Evolutionary conservation across 345 rosid species (phyloP).

Genomic region (Dimocarpus longan): DNA sequence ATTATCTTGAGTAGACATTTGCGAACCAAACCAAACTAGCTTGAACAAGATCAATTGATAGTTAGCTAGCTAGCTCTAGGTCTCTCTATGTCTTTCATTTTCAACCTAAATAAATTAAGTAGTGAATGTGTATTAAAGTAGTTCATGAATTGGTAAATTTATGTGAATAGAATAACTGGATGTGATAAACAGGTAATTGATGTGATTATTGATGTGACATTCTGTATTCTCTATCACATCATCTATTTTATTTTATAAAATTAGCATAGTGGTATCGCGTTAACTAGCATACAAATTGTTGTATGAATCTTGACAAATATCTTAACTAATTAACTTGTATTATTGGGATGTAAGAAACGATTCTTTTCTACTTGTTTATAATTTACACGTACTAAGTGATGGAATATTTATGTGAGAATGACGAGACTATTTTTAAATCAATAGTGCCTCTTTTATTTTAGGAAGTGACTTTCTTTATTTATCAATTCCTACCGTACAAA

Average conservation of each 20-base stretch:
- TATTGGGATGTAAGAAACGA: neutral
- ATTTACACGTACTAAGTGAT: neutral
- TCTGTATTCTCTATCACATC: neutral
- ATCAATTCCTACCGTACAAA: too few relatives aligned
- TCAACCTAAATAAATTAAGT: slow-evolving; percentile 21
- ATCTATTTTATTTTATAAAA: neutral
- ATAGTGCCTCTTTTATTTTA: too few relatives aligned
- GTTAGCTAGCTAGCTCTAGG: slow-evolving; percentile 2
- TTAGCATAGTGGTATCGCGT: neutral
- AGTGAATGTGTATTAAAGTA: slow-evolving; percentile 37
- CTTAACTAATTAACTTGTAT: neutral
- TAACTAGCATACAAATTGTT: neutral
- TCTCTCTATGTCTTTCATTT: slow-evolving; percentile 16
- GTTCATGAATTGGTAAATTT: neutral
- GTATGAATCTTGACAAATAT: neutral
- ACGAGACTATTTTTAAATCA: neutral
- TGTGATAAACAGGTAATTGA: neutral
- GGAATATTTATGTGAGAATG: neutral
- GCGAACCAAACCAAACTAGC: slow-evolving; percentile 28
- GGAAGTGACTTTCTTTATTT: too few relatives aligned
- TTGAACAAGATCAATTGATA: neutral
- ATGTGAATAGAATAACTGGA: neutral
- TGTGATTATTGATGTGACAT: neutral
- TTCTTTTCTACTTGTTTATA: neutral
- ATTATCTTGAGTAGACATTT: slow-evolving; percentile 28